Conservation (phyloP, 1,284 basidiomycete genomes). For the Microbotryum violaceum region DNA sequence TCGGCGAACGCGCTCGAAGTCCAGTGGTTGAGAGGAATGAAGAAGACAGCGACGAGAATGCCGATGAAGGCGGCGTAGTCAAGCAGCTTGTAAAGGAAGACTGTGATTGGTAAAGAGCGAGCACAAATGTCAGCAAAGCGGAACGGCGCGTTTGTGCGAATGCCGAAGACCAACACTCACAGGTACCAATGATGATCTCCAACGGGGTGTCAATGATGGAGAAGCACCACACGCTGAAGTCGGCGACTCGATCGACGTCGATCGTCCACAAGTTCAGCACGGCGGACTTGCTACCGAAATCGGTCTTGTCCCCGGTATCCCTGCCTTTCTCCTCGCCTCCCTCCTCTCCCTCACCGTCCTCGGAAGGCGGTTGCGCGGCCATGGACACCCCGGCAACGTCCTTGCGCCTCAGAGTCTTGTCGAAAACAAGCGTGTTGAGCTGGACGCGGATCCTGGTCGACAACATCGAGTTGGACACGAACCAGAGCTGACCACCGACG, state of each 20-base stretch:
- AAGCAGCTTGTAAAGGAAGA: constrained; percentile 72
- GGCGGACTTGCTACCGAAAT: constrained; percentile 74
- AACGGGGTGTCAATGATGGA: constrained; percentile 64
- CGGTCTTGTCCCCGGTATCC: constrained; percentile 1
- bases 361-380: constrained; percentile 34
- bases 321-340: constrained; percentile 57
- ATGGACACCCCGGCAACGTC: constrained; percentile 30
- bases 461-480: constrained; percentile 58
- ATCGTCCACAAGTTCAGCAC: constrained; percentile 70
- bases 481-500: constrained; percentile 41
- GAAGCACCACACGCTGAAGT: constrained; percentile 32
- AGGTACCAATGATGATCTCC: constrained; percentile 61
- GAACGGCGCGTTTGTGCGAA: no score
- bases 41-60: constrained; percentile 69
- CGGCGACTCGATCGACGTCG: constrained; percentile 63
- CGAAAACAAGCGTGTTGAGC: constrained; percentile 75
- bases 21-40: constrained; percentile 78
- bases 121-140: background rate
- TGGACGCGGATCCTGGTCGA: constrained; percentile 55
- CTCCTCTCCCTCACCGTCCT: constrained; percentile 42
- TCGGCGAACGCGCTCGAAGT: constrained; percentile 75
- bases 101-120: constrained; percentile 44
- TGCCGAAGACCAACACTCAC: background rate
- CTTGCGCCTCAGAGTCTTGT: constrained; percentile 60
- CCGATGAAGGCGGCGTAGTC: constrained; percentile 64